Conservation (phyloP, 768 basidiomycete species). For the Agrocybe pediades region DNA sequence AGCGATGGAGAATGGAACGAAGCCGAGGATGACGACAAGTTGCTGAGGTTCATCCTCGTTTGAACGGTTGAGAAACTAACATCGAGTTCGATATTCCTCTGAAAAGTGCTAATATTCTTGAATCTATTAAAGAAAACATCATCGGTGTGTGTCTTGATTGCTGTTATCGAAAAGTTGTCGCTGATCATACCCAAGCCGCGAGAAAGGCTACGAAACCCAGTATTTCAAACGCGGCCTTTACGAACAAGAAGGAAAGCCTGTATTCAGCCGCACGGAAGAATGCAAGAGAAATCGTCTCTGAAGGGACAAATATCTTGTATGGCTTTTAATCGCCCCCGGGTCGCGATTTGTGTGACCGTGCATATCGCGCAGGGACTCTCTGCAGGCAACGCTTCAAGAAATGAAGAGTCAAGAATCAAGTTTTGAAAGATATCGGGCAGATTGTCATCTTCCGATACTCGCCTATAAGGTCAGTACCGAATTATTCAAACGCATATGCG, state of each 20-base stretch:
- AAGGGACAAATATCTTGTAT: constrained; percentile 13
- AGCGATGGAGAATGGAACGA: background rate
- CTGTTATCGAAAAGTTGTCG: no score
- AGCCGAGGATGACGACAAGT: constrained; percentile 1
- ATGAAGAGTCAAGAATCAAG: constrained; percentile 14
- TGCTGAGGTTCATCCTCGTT: background rate
- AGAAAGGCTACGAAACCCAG: constrained; percentile 5
- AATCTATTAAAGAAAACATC: background rate
- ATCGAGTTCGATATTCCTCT: background rate
- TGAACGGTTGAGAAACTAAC: background rate
- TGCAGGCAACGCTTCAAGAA: constrained; percentile 9
- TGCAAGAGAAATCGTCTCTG: constrained; percentile 14
- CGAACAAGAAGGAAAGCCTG: constrained; percentile 12
- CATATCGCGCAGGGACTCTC: constrained; percentile 7
- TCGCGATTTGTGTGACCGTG: background rate
- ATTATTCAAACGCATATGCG: background rate
- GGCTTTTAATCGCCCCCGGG: background rate
- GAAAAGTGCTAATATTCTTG: background rate
- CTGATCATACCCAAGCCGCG: background rate
- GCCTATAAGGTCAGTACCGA: constrained; percentile 10
- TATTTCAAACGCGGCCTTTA: constrained; percentile 5
- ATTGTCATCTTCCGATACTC: constrained; percentile 8
- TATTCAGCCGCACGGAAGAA: constrained; percentile 15
- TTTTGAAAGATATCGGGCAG: constrained; percentile 18
- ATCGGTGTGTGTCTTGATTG: background rate